A percentile compares a stretch with the other conserved stretches of the same genome.
Evolutionary conservation across 1,284 basidiomycete genomes (phyloP).

Genomic region (Heterobasidion irregulare): DNA sequence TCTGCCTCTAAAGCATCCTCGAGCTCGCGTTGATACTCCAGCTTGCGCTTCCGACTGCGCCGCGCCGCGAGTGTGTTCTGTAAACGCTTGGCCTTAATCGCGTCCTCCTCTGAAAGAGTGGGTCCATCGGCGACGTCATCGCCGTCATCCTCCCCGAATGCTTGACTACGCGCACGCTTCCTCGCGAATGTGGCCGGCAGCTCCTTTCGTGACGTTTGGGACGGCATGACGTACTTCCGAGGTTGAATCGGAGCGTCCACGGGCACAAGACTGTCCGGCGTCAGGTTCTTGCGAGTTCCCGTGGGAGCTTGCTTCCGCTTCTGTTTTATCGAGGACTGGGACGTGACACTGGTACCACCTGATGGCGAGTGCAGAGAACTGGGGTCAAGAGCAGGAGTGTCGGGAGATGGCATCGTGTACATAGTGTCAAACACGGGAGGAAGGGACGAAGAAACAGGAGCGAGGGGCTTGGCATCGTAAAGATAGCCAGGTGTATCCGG

Average conservation of each 20-base stretch:
- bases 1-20: constrained; percentile 42
- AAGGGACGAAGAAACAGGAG: constrained; percentile 9
- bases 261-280: constrained; percentile 31
- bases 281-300: constrained; percentile 36
- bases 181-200: constrained; percentile 38
- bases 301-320: constrained; percentile 16
- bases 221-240: constrained; percentile 38
- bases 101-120: constrained; percentile 34
- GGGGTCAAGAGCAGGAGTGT: constrained; percentile 34
- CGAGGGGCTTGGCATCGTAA: constrained; percentile 9
- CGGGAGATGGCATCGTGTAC: constrained; percentile 32
- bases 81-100: constrained; percentile 70
- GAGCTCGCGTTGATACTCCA: constrained; percentile 59
- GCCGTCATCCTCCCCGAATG: constrained; percentile 38
- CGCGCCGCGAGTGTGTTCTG: constrained; percentile 79
- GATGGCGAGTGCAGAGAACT: constrained; percentile 27
- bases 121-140: constrained; percentile 37
- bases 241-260: constrained; percentile 38
- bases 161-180: constrained; percentile 47
- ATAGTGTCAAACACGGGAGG: constrained; percentile 26
- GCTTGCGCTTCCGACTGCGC: constrained; percentile 67
- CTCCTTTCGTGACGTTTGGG: constrained; percentile 41
- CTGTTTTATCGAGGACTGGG: constrained; percentile 9
- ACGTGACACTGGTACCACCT: constrained; percentile 29
- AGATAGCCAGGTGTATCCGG: constrained; percentile 14